A percentile compares a stretch with the other conserved stretches of the same genome.
phyloP scores from a whole-genome alignment of 257 asterid species.

The Salvia hispanica region DNA sequence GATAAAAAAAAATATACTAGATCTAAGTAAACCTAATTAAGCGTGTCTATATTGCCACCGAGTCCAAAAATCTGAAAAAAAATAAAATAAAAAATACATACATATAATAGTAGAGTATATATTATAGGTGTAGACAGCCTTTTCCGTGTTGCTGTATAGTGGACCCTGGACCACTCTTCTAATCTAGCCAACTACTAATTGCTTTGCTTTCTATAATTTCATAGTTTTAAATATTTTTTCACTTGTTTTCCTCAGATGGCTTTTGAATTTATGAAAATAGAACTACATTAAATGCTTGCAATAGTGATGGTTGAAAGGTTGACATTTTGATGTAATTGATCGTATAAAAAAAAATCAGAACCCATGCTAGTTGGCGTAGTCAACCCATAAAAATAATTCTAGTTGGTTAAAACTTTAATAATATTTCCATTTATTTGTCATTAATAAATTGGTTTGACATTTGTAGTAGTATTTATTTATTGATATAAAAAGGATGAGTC shows the following conservation, averaged over 20 bases:
- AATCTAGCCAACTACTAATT: neutral
- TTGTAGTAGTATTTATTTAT: too few species aligned
- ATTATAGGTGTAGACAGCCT: neutral
- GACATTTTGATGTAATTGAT: conserved; percentile 14
- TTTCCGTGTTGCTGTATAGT: neutral
- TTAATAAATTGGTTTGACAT: neutral
- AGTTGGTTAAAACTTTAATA: neutral
- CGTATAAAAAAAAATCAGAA: neutral
- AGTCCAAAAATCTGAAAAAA: too few species aligned
- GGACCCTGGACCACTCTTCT: neutral
- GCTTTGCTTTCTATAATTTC: conserved; percentile 5
- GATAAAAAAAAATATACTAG: neutral
- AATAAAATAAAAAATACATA: too few species aligned
- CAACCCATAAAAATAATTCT: neutral
- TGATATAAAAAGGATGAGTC: too few species aligned
- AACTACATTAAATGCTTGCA: conserved; percentile 11
- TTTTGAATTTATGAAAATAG: neutral
- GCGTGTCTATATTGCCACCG: neutral
- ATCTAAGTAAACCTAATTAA: neutral
- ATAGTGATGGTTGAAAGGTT: conserved; percentile 1
- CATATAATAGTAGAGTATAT: too few species aligned
- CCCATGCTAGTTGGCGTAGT: conserved; percentile 3
- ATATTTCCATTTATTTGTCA: neutral
- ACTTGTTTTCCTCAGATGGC: conserved; percentile 5
- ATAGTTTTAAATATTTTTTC: neutral